Evolutionary conservation across 2,329 filamentous ascomycete genomes (phyloP).

Genomic region (Zalaria sp.): DNA sequence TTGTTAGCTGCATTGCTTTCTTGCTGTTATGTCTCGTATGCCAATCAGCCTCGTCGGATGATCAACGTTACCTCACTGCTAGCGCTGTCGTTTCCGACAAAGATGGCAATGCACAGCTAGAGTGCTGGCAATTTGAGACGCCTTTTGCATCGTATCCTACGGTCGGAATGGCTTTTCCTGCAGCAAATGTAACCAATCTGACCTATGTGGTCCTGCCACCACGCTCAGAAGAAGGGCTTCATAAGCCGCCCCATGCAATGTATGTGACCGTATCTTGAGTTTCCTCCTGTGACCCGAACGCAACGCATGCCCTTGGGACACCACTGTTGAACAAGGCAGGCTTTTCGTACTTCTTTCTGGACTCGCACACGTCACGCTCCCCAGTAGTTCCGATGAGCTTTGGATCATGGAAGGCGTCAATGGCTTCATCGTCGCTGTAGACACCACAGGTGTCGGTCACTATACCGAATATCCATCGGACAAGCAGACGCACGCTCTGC

Average conservation of each 20-base stretch:
- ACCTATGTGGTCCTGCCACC: slow-evolving; percentile 25
- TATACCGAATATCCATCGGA: slow-evolving; percentile 15
- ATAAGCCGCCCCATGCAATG: slow-evolving; percentile 24
- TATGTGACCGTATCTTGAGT: neutral
- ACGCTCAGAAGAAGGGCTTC: slow-evolving; percentile 24
- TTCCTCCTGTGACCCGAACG: too few relatives aligned
- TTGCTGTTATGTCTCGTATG: too few relatives aligned
- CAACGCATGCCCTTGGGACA: neutral
- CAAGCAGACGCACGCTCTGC: slow-evolving; percentile 12
- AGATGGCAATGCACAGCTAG: neutral
- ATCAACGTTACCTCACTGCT: neutral
- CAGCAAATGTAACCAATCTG: slow-evolving; percentile 13
- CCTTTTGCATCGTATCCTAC: slow-evolving; percentile 4
- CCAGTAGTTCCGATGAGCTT: slow-evolving; percentile 22
- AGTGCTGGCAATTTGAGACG: neutral
- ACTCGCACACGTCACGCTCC: slow-evolving; percentile 26
- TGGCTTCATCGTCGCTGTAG: slow-evolving; percentile 18
- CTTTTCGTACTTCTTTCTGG: slow-evolving; percentile 24
- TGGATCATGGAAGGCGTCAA: slow-evolving; percentile 20
- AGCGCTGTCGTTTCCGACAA: neutral
- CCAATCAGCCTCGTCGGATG: too few relatives aligned
- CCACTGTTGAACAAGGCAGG: neutral
- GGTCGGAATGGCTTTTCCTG: slow-evolving; percentile 3
- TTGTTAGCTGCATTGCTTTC: too few relatives aligned
- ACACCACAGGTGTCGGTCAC: slow-evolving; percentile 13